Evolutionary conservation across 768 basidiomycete species (phyloP).

Genomic region (Mycena galericulata): DNA sequence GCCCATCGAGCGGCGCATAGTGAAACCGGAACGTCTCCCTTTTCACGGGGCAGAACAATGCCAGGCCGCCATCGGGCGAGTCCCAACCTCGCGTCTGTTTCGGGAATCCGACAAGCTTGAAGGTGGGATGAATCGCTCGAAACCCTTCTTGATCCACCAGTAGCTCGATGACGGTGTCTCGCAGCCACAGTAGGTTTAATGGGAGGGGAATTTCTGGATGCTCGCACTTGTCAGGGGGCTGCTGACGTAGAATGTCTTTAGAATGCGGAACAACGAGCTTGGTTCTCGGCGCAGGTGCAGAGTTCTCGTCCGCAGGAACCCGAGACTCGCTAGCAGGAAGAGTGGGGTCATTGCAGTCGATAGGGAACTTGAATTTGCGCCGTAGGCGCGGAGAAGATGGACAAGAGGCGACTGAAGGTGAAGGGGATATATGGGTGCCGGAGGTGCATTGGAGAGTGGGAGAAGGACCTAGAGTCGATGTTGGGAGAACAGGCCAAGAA

Average conservation of each 20-base stretch:
- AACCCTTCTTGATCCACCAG: conserved; percentile 90
- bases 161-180: conserved; percentile 66
- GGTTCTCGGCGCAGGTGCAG: conserved; percentile 12
- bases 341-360: conserved; percentile 23
- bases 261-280: background rate
- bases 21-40: conserved; percentile 77
- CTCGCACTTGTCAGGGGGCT: conserved; percentile 23
- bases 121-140: conserved; percentile 68
- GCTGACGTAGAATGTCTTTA: conserved; percentile 6
- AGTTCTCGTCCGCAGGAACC: conserved; percentile 9
- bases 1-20: conserved; percentile 72
- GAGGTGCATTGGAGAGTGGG: conserved; percentile 22
- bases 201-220: conserved; percentile 44
- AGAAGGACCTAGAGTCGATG: conserved; percentile 1
- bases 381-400: conserved; percentile 22
- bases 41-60: conserved; percentile 72
- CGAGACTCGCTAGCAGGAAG: conserved; percentile 27
- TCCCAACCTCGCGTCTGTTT: conserved; percentile 44
- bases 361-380: conserved; percentile 30
- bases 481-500: conserved; percentile 4
- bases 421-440: conserved; percentile 16
- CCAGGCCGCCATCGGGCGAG: conserved; percentile 58
- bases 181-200: conserved; percentile 63
- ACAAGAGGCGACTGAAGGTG: conserved; percentile 12
- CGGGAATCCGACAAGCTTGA: conserved; percentile 68